These are phyloP conservation scores for Gliomastix tumulicola DNA, from an alignment of 2,329 filamentous ascomycete species.

Conservation along the genomic window DNA sequence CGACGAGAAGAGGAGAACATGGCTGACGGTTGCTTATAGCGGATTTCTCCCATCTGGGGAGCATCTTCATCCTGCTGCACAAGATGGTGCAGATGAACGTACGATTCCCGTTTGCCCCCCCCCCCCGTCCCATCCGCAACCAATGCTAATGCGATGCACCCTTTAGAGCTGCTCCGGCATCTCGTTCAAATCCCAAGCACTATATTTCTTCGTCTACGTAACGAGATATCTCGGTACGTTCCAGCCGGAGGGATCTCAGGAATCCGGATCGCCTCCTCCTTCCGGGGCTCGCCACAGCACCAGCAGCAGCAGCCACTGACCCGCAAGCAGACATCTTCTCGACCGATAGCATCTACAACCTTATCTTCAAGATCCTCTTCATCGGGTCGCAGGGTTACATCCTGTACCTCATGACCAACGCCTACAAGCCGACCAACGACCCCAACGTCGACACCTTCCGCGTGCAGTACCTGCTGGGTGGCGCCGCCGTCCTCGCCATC, in stretches of 20 bases:
- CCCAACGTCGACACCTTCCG: constrained; percentile 97
- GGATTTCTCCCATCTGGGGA: constrained; percentile 92
- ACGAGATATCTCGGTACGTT: constrained; percentile 80
- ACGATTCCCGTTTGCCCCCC: constrained; percentile 22
- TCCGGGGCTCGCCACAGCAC: too few species aligned
- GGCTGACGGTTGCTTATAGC: constrained; percentile 38
- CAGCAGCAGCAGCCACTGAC: background rate
- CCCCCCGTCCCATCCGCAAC: background rate
- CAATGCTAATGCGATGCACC: constrained; percentile 4
- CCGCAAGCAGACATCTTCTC: constrained; percentile 70
- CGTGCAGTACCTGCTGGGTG: constrained; percentile 85
- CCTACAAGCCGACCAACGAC: constrained; percentile 96
- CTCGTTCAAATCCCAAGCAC: constrained; percentile 96
- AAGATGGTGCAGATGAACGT: constrained; percentile 95
- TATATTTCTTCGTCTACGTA: constrained; percentile 90
- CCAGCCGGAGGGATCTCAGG: too few species aligned
- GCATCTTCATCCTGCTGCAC: constrained; percentile 89
- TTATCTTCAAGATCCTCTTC: constrained; percentile 93
- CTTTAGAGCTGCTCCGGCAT: constrained; percentile 96
- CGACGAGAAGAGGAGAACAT: too few species aligned
- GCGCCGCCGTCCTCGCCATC: constrained; percentile 70
- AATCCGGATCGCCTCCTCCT: background rate
- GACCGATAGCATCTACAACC: constrained; percentile 81
- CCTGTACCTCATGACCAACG: constrained; percentile 95
- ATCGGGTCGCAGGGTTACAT: constrained; percentile 86